Base-by-base conservation (phyloP, 257 asterid genomes). In the Ocimum tenuiflorum region DNA sequence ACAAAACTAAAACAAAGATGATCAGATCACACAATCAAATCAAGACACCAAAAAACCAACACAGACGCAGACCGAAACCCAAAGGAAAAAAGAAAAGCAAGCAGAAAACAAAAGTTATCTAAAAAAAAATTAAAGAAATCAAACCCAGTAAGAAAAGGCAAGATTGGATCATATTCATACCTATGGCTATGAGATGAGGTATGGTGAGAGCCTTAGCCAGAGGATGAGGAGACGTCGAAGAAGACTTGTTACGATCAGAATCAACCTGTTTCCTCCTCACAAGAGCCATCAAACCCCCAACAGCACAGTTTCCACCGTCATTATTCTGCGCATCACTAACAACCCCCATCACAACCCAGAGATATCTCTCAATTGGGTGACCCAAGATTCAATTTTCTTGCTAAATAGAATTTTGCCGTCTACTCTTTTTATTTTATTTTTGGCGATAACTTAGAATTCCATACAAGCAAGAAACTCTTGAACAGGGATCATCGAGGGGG, bases 251-350 rank as follows among this genome's bases (percentile, higher is more conserved):
- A 68, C 71, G 79, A 60, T 77, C 80, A 58, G 90, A 87, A 78
- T 90, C 97, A 62, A 91, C 98, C 84, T 77, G 95, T 67, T 91
- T 91, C 77, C 98, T 86, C 84, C 98, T 85, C 68, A 83, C 84
- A 41, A 91, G 75, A 58, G 85, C 67, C 74, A 78, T 82, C 73
- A 88, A 72, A 64, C 82, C 86, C 69, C 86, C 74, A 52, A 39
- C 72, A 70, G 23, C 68, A 62, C 59, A 68, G 27, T 78, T 67
- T 42, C 83, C 79, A 59, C 75, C 67, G 20, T 79, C 84, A 52
- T 63, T 80, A 27, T 27, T 80, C 70, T 78, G 79, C 5, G 73
- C 52, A 77, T 75, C 88, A 70, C 71, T 65, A 8, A n/a, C 11
- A 77, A 68, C 58, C 50, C 80, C 88, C 88, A 79, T 81, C 45